Evolutionary conservation across 176 grass and related monocot genomes (phyloP).

Genomic region (Zoysia japonica): DNA sequence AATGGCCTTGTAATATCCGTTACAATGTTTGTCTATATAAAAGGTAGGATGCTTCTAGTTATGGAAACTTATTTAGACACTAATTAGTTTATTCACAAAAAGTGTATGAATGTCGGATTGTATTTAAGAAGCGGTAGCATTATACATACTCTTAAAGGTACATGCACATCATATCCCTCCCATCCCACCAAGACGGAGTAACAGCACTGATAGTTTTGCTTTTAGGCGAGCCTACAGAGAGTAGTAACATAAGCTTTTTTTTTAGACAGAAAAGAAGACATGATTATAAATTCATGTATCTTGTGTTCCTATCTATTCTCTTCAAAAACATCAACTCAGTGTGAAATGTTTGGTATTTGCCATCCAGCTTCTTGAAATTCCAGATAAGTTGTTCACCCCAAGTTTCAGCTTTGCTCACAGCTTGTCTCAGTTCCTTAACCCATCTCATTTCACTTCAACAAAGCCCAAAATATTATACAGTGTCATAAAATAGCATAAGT

Average conservation of each 20-base stretch:
- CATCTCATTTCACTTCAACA: neutral
- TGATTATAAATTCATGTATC: neutral
- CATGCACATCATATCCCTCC: neutral
- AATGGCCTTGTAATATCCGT: conserved; percentile 83
- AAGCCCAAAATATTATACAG: neutral
- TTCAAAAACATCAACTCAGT: neutral
- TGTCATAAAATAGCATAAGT: neutral
- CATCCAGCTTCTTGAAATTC: conserved; percentile 1
- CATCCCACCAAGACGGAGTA: neutral
- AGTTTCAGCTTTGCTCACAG: neutral
- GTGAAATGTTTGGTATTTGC: neutral
- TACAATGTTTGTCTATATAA: conserved; percentile 92
- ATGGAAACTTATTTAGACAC: conserved; percentile 4
- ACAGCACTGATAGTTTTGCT: neutral
- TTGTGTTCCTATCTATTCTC: neutral
- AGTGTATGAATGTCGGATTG: neutral
- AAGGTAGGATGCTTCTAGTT: conserved; percentile 57
- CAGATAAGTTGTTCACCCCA: neutral
- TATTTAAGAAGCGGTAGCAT: neutral
- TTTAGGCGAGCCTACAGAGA: neutral
- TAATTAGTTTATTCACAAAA: neutral
- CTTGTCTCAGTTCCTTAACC: neutral
- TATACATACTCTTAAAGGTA: neutral
- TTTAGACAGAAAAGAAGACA: neutral
- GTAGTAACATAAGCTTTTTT: neutral